Evolutionary conservation across 305 asterid species (phyloP).

Genomic region (Solanum chacoense): DNA sequence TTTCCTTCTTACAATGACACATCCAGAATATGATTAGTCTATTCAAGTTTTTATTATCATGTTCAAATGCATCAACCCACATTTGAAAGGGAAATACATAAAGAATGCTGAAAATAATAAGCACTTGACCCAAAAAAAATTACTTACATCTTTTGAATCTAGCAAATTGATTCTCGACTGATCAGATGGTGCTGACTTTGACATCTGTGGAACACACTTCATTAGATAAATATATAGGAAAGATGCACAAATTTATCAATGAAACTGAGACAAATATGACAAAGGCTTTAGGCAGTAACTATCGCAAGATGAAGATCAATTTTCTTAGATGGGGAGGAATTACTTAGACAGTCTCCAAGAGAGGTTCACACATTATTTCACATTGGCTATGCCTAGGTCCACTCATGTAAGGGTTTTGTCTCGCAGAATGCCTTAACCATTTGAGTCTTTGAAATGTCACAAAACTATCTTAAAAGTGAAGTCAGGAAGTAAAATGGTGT

Average conservation of each 20-base stretch:
- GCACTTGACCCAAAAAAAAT: not conserved
- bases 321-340: not conserved
- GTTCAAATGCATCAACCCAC: not conserved
- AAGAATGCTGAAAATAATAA: not conserved
- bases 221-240: conserved; percentile 2
- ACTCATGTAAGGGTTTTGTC: not conserved
- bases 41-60: not conserved
- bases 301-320: not conserved
- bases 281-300: not conserved
- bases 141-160: conserved; percentile 85
- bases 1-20: not conserved
- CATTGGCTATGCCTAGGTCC: not conserved
- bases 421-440: not conserved
- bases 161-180: conserved; percentile 93
- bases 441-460: not conserved
- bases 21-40: not conserved
- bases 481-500: not conserved
- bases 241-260: not conserved
- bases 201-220: conserved; percentile 47
- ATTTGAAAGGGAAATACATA: not conserved
- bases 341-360: not conserved
- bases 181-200: conserved; percentile 95
- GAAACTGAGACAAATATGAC: not conserved
- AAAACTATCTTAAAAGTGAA: not conserved
- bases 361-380: not conserved